A percentile compares a stretch with the other conserved stretches of the same genome.
These are phyloP conservation scores for Pseudonitzschia pungens DNA, from an alignment of 108 stramenopile genomes.

Conservation along the genomic window DNA sequence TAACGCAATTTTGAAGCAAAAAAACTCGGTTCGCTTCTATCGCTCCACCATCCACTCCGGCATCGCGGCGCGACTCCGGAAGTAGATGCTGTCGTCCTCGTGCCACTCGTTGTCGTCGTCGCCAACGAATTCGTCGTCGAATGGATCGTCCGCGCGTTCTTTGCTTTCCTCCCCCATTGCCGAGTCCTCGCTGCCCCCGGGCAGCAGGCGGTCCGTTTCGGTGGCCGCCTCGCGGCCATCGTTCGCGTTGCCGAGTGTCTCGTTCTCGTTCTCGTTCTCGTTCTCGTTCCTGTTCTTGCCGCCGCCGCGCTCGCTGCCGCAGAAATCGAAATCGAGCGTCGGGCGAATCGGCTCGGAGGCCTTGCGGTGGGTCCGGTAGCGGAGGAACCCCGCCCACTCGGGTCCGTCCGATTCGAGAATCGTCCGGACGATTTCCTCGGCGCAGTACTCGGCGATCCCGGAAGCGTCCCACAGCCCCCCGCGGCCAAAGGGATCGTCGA, in stretches of 20 bases:
- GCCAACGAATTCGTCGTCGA: neutral
- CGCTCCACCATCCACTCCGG: neutral
- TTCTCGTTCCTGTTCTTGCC: neutral
- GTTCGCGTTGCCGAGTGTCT: too few species aligned
- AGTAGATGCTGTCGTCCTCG: neutral
- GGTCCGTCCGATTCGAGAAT: conserved; percentile 37
- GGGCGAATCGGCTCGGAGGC: neutral
- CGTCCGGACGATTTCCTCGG: conserved; percentile 31
- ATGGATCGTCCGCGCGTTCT: too few species aligned
- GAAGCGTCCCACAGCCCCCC: conserved; percentile 44
- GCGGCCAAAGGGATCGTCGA: conserved; percentile 72
- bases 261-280: neutral
- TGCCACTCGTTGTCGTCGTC: neutral
- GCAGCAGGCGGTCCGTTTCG: neutral
- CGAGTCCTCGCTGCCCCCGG: neutral
- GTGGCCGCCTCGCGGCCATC: too few species aligned
- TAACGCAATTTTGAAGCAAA: too few species aligned
- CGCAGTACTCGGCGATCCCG: conserved; percentile 14
- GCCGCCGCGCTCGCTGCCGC: neutral
- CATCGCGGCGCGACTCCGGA: neutral
- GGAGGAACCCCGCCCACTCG: conserved; percentile 30
- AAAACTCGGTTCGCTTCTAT: too few species aligned
- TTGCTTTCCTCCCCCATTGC: too few species aligned
- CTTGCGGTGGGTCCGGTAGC: conserved; percentile 21
- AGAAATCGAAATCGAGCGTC: neutral